These are phyloP conservation scores for Myxozyma nipponensis DNA, from an alignment of 805 yeast genomes.

Conservation along the genomic window DNA sequence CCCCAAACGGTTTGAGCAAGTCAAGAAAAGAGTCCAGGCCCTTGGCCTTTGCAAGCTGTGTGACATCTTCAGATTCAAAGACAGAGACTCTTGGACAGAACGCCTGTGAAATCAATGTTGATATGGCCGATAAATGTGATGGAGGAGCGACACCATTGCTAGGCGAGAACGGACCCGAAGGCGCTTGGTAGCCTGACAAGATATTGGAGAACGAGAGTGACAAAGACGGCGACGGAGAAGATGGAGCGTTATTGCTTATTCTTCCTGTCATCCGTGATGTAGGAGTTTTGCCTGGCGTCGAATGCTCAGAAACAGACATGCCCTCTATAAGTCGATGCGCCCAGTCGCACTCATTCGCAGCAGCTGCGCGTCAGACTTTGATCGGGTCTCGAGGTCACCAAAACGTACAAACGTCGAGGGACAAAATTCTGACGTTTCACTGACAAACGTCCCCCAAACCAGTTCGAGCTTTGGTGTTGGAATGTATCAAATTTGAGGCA, in stretches of 20 bases:
- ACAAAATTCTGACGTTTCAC: no score
- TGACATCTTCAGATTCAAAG: slow-evolving; percentile 47
- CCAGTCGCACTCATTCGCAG: neutral
- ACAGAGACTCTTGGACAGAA: slow-evolving; percentile 53
- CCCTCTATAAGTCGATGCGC: neutral
- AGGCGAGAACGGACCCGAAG: slow-evolving; percentile 12
- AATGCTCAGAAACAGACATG: neutral
- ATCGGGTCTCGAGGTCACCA: neutral
- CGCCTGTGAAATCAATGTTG: slow-evolving; percentile 35
- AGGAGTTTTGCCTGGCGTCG: neutral
- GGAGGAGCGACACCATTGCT: slow-evolving; percentile 16
- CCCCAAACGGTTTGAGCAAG: slow-evolving; percentile 54
- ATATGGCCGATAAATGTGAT: slow-evolving; percentile 15
- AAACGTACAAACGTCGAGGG: no score
- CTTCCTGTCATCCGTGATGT: neutral
- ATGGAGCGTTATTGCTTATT: neutral
- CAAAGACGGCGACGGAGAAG: slow-evolving; percentile 21
- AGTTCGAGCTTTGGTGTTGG: no score
- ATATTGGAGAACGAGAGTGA: slow-evolving; percentile 21
- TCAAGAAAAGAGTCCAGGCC: slow-evolving; percentile 47
- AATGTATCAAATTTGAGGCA: no score
- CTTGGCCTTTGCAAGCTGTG: slow-evolving; percentile 42
- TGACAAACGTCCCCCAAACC: no score
- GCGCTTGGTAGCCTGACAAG: slow-evolving; percentile 8
- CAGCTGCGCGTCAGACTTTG: neutral